phyloP scores from a whole-genome alignment of 805 yeast species.

The Candida succiphila region DNA sequence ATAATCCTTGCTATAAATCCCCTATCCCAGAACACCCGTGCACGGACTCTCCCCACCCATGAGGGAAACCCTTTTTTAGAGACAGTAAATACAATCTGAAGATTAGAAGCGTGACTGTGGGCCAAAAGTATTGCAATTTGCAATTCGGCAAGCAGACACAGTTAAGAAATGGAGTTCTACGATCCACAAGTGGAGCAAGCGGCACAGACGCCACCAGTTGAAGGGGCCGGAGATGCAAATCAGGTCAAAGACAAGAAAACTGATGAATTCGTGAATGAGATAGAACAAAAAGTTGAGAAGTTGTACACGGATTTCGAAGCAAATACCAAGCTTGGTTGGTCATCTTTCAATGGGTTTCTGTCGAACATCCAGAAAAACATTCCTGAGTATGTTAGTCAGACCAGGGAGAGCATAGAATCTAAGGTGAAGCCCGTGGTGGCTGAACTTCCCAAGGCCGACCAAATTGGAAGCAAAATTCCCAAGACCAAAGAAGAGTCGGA shows the following conservation, averaged over 20 bases:
- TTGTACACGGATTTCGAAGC: constrained; percentile 35
- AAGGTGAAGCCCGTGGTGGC: constrained; percentile 7
- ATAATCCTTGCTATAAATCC: too few relatives aligned
- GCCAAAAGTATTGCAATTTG: too few relatives aligned
- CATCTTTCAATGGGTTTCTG: constrained; percentile 24
- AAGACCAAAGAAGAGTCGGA: constrained; percentile 11
- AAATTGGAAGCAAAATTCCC: constrained; percentile 11
- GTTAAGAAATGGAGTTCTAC: constrained; percentile 18
- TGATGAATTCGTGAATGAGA: constrained; percentile 44
- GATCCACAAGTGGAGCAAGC: constrained; percentile 18
- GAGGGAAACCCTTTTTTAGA: too few relatives aligned
- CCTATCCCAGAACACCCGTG: too few relatives aligned
- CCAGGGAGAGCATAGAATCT: constrained; percentile 9
- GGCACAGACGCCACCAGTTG: background rate
- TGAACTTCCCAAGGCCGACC: constrained; percentile 13
- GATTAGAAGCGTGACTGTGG: too few relatives aligned
- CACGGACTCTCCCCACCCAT: too few relatives aligned
- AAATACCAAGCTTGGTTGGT: constrained; percentile 26
- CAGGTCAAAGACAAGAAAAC: constrained; percentile 30
- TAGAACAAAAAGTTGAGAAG: constrained; percentile 30
- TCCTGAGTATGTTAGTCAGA: constrained; percentile 19
- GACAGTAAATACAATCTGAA: too few relatives aligned
- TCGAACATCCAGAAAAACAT: constrained; percentile 21
- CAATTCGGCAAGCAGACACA: too few relatives aligned
- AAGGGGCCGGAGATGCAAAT: background rate